These are phyloP conservation scores for Mycena capillaripes DNA, from an alignment of 768 basidiomycete species.

Conservation along the genomic window DNA sequence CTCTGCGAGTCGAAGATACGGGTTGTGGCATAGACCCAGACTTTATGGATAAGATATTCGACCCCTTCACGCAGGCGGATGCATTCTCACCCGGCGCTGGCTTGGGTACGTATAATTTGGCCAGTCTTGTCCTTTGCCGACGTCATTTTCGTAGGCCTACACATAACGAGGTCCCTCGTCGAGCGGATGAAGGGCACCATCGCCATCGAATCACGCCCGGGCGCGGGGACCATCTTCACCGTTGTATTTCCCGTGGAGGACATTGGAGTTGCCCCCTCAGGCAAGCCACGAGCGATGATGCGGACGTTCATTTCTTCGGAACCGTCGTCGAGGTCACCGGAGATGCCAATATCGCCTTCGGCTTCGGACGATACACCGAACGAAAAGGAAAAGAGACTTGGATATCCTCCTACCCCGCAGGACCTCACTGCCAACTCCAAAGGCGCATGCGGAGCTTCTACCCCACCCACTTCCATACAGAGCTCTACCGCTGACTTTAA, in stretches of 20 bases:
- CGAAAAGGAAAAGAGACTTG: neutral
- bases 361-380: neutral
- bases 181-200: conserved; percentile 26
- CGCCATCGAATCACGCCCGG: conserved; percentile 13
- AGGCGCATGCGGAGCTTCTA: too few species aligned
- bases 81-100: conserved; percentile 30
- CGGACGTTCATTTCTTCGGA: conserved; percentile 2
- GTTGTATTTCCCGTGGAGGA: conserved; percentile 18
- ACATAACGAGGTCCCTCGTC: conserved; percentile 26
- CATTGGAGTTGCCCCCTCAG: neutral
- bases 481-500: neutral
- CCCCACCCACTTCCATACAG: neutral
- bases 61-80: conserved; percentile 30
- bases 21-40: conserved; percentile 25
- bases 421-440: too few species aligned
- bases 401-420: neutral
- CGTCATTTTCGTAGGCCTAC: conserved; percentile 11
- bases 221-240: conserved; percentile 19
- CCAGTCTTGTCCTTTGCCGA: neutral
- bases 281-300: neutral
- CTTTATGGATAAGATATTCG: conserved; percentile 19
- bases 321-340: neutral
- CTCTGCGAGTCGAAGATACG: conserved; percentile 15
- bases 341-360: neutral
- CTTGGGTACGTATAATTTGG: conserved; percentile 1